Percentiles rank a stretch among this genome's conserved stretches.
Conservation (phyloP, 306 rosid genomes). For the Fragaria iinumae region DNA sequence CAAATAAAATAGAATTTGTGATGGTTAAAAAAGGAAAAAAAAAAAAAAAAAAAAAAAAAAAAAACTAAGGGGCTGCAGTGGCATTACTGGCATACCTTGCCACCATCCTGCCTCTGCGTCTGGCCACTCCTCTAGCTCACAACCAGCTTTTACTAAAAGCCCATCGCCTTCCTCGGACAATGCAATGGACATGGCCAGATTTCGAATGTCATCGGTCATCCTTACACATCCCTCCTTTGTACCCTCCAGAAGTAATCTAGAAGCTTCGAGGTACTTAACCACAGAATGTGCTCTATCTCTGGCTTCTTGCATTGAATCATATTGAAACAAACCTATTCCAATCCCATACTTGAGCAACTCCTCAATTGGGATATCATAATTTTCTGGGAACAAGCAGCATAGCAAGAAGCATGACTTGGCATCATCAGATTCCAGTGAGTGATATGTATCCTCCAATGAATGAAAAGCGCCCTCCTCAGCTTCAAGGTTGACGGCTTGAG, state of each 20-base stretch:
- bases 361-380: conserved; percentile 4
- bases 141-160: conserved; percentile 4
- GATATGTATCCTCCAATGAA: background rate
- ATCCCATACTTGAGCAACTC: conserved; percentile 16
- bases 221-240: background rate
- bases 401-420: conserved; percentile 16
- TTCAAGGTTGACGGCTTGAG: background rate
- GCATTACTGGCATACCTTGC: no score
- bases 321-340: conserved; percentile 12
- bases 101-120: no score
- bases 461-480: background rate
- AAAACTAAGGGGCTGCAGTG: no score
- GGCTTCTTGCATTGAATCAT: no score
- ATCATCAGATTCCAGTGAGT: conserved; percentile 4
- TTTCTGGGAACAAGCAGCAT: conserved; percentile 21
- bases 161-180: background rate
- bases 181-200: conserved; percentile 24
- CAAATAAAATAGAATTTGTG: no score
- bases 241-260: conserved; percentile 13
- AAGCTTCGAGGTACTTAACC: conserved; percentile 12
- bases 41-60: no score
- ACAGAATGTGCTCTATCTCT: background rate
- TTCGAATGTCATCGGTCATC: conserved; percentile 32
- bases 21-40: no score
- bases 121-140: no score